A percentile compares a stretch with the other conserved stretches of the same genome.
phyloP scores from a whole-genome alignment of 2,329 filamentous ascomycete species.

The Fusarium sacchari region DNA sequence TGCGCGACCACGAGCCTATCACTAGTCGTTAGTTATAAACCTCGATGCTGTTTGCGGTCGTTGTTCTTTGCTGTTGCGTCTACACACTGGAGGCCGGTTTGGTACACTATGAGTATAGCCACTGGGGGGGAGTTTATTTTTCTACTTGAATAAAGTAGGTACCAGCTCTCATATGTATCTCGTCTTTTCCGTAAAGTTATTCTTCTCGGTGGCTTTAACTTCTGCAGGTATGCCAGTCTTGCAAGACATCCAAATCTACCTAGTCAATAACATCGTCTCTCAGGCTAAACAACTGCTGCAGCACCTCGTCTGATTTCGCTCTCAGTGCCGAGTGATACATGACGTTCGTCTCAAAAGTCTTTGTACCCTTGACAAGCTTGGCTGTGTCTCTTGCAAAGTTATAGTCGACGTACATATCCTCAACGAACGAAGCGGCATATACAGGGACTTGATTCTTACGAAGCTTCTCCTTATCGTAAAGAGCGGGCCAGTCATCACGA shows the following conservation, averaged over 20 bases:
- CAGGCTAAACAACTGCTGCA: constrained; percentile 79
- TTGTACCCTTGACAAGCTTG: constrained; percentile 76
- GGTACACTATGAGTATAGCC: neutral
- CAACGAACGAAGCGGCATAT: constrained; percentile 83
- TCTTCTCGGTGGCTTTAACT: neutral
- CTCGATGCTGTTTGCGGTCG: neutral
- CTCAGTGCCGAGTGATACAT: constrained; percentile 89
- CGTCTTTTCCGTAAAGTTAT: neutral
- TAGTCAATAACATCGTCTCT: constrained; percentile 74
- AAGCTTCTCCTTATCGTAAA: constrained; percentile 81
- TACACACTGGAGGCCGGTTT: neutral
- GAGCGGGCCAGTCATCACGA: constrained; percentile 73
- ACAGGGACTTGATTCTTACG: constrained; percentile 83
- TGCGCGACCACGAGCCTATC: neutral
- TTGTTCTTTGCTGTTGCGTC: neutral
- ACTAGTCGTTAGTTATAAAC: neutral
- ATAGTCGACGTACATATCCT: constrained; percentile 94
- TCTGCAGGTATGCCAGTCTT: neutral
- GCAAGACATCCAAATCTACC: constrained; percentile 20
- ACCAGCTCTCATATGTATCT: constrained; percentile 5
- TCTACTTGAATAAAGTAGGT: neutral
- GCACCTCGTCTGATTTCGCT: constrained; percentile 77
- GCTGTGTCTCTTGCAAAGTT: constrained; percentile 79
- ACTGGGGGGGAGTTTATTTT: no score
- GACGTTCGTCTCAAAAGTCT: constrained; percentile 84